These are phyloP conservation scores for Kluyveromyces sp. DNA, from an alignment of 1,139 yeast species.

Conservation along the genomic window DNA sequence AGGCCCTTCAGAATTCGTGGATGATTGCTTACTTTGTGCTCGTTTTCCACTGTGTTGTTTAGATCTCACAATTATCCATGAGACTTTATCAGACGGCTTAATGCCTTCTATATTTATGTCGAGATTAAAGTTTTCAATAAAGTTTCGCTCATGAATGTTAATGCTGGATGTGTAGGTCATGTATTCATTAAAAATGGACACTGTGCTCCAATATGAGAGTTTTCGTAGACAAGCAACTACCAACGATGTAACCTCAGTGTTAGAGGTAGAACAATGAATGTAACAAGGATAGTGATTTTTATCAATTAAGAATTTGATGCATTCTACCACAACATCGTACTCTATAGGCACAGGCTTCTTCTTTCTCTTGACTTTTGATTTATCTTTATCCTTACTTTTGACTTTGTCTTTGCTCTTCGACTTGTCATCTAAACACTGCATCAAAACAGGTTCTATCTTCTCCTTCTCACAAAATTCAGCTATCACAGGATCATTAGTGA, in stretches of 20 bases:
- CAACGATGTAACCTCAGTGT: constrained; percentile 82
- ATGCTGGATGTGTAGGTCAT: constrained; percentile 70
- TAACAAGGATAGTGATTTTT: constrained; percentile 61
- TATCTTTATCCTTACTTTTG: constrained; percentile 30
- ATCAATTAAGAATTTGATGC: constrained; percentile 55
- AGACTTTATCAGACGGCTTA: constrained; percentile 22
- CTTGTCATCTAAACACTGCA: constrained; percentile 49
- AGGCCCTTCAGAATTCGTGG: neutral
- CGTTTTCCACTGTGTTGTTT: neutral
- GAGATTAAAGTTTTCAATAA: constrained; percentile 73
- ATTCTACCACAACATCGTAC: constrained; percentile 49
- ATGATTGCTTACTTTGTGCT: neutral
- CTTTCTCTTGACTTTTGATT: constrained; percentile 61
- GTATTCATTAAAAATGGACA: constrained; percentile 82
- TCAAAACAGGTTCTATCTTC: constrained; percentile 50
- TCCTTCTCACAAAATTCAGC: constrained; percentile 34
- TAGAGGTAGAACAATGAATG: constrained; percentile 65
- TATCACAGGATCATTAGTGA: constrained; percentile 30
- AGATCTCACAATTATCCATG: constrained; percentile 19
- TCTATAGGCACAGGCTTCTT: constrained; percentile 75
- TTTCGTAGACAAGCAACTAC: constrained; percentile 81
- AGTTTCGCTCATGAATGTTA: constrained; percentile 72
- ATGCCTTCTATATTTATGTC: constrained; percentile 41
- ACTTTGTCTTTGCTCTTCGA: constrained; percentile 13
- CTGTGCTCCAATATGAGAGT: constrained; percentile 81